Conservation (phyloP, 2,329 filamentous ascomycete genomes). For the Pleoardoris graminearum region DNA sequence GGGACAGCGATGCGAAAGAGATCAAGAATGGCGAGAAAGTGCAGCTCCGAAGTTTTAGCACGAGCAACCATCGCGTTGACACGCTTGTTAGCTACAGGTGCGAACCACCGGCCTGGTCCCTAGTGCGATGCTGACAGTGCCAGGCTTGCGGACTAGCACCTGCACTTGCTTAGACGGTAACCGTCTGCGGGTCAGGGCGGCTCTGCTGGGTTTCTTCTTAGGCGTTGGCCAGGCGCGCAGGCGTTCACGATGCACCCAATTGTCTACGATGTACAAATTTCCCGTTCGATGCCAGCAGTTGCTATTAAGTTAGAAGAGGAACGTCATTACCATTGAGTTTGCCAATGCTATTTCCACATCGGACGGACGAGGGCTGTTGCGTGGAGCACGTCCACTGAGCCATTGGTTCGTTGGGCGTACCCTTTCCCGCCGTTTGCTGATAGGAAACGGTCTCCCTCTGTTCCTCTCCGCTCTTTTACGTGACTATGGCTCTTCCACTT, state of each 20-base stretch:
- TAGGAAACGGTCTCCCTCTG: background rate
- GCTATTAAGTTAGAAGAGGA: background rate
- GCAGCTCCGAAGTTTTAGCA: constrained; percentile 93
- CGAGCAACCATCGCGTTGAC: constrained; percentile 89
- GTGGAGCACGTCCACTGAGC: background rate
- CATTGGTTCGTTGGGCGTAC: background rate
- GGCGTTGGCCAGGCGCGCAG: background rate
- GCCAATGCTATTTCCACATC: too few species aligned
- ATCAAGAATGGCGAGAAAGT: constrained; percentile 94
- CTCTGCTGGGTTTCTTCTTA: background rate
- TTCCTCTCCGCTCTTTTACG: too few species aligned
- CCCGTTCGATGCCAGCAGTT: background rate
- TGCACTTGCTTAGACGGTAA: too few species aligned
- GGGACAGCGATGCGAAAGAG: constrained; percentile 96
- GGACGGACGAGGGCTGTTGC: too few species aligned
- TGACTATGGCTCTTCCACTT: too few species aligned
- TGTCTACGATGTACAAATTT: background rate
- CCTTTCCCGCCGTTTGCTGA: background rate
- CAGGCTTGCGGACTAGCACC: constrained; percentile 3
- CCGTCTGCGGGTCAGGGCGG: background rate
- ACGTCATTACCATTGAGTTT: too few species aligned
- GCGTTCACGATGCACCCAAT: background rate
- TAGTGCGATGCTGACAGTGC: background rate
- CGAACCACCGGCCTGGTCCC: background rate
- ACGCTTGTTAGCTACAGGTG: constrained; percentile 88